Conservation (phyloP, 306 rosid species). For the Vigna nakashimae region DNA sequence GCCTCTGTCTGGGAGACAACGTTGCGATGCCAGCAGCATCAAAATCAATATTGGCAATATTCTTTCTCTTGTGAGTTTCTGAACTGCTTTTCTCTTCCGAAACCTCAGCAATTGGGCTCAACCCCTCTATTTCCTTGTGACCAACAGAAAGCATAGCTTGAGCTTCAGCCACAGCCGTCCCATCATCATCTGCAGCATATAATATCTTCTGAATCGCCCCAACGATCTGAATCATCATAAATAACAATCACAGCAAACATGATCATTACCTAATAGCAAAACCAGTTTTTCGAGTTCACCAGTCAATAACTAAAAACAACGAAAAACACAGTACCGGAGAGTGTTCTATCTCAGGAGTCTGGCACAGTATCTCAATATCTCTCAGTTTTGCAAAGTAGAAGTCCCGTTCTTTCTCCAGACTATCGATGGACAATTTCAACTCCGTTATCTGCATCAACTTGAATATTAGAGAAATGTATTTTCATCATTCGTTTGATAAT, state of each 20-base stretch:
- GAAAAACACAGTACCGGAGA: conserved; percentile 56
- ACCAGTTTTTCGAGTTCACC: neutral
- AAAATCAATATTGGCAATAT: conserved; percentile 64
- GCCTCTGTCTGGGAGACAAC: conserved; percentile 86
- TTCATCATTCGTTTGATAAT: neutral
- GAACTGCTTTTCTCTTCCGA: conserved; percentile 70
- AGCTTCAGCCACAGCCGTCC: conserved; percentile 82
- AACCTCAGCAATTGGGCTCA: conserved; percentile 90
- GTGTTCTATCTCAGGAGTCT: conserved; percentile 76
- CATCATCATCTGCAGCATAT: conserved; percentile 84
- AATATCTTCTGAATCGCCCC: conserved; percentile 86
- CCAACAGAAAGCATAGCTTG: conserved; percentile 73
- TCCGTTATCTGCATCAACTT: conserved; percentile 73
- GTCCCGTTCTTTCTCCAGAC: conserved; percentile 97
- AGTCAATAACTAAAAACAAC: neutral
- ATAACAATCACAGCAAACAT: neutral
- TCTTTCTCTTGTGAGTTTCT: conserved; percentile 85
- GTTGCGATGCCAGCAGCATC: conserved; percentile 63
- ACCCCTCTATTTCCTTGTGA: conserved; percentile 48
- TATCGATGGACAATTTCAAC: conserved; percentile 86
- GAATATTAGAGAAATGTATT: neutral
- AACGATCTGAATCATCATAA: conserved; percentile 64
- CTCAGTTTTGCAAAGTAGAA: conserved; percentile 90
- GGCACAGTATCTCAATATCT: conserved; percentile 92
- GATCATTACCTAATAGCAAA: neutral